Evolutionary conservation across 306 rosid species (phyloP).

Genomic region (Vigna angularis): DNA sequence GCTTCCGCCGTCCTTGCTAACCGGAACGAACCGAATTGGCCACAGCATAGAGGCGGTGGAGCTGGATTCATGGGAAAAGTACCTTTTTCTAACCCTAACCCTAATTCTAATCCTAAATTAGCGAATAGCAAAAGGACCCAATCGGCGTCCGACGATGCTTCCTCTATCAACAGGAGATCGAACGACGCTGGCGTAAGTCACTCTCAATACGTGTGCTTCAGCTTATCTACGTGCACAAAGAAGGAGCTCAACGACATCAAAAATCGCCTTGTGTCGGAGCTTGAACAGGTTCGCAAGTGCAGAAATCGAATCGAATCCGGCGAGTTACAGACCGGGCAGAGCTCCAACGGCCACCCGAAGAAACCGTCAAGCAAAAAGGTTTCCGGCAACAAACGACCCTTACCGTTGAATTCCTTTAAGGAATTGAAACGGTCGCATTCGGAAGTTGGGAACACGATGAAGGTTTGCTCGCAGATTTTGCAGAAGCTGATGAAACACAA

Average conservation of each 20-base stretch:
- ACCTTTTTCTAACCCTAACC: conserved; percentile 63
- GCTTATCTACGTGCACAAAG: conserved; percentile 57
- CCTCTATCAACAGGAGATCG: conserved; percentile 72
- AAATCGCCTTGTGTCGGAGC: conserved; percentile 62
- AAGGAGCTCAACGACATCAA: conserved; percentile 76
- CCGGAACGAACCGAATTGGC: conserved; percentile 78
- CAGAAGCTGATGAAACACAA: conserved; percentile 85
- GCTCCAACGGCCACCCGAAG: conserved; percentile 46
- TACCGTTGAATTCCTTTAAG: conserved; percentile 48
- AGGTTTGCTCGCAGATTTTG: conserved; percentile 71
- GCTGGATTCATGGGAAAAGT: conserved; percentile 90
- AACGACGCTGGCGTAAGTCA: conserved; percentile 45
- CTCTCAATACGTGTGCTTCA: conserved; percentile 67
- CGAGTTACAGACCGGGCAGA: conserved; percentile 45
- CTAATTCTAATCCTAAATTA: conserved; percentile 68
- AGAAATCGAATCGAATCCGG: conserved; percentile 67
- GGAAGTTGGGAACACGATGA: conserved; percentile 61
- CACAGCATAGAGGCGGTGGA: conserved; percentile 71
- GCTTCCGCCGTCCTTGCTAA: conserved; percentile 86
- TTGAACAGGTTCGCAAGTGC: conserved; percentile 74
- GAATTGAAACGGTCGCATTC: conserved; percentile 67
- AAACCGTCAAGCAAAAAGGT: conserved; percentile 65
- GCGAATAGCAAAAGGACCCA: conserved; percentile 64
- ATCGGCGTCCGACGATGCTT: conserved; percentile 83
- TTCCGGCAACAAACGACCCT: conserved; percentile 71